Conservation (phyloP, 2,329 filamentous ascomycete species). For the Trichoderma semiorbis region DNA sequence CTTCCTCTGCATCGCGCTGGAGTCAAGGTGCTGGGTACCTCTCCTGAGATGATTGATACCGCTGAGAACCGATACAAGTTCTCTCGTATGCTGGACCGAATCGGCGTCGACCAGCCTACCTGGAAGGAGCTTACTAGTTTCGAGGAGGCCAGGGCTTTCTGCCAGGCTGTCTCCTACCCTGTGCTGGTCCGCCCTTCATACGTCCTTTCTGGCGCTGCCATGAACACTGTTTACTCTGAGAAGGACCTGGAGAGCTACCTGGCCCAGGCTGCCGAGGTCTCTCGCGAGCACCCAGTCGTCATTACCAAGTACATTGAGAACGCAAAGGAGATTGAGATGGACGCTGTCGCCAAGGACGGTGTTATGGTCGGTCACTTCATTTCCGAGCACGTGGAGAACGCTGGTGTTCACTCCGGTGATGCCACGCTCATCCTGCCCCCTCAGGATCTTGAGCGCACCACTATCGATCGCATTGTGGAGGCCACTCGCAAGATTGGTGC, state of each 20-base stretch:
- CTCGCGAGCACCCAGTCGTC: conserved; percentile 91
- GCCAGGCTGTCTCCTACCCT: conserved; percentile 83
- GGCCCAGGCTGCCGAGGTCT: conserved; percentile 87
- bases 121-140: conserved; percentile 98
- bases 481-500: conserved; percentile 93
- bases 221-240: conserved; percentile 99
- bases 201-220: conserved; percentile 92
- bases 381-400: conserved; percentile 98
- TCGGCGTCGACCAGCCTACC: conserved; percentile 90
- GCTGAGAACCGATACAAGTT: conserved; percentile 99
- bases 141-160: conserved; percentile 84
- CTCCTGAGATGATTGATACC: conserved; percentile 97
- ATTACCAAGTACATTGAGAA: conserved; percentile 99
- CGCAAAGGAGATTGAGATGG: conserved; percentile 99
- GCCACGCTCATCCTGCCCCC: conserved; percentile 93
- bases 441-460: conserved; percentile 86
- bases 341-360: conserved; percentile 89
- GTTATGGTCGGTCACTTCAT: conserved; percentile 93
- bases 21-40: conserved; percentile 90
- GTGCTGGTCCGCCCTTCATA: conserved; percentile 95
- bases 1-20: conserved; percentile 83
- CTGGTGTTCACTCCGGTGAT: conserved; percentile 96
- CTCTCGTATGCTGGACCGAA: conserved; percentile 93
- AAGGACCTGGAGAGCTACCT: conserved; percentile 87
- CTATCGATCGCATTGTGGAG: conserved; percentile 86